Evolutionary conservation across 495 filamentous ascomycete species (phyloP), one percentile per base, ranked within the genome.

Genomic region (Penicillium crystallinum): DNA sequence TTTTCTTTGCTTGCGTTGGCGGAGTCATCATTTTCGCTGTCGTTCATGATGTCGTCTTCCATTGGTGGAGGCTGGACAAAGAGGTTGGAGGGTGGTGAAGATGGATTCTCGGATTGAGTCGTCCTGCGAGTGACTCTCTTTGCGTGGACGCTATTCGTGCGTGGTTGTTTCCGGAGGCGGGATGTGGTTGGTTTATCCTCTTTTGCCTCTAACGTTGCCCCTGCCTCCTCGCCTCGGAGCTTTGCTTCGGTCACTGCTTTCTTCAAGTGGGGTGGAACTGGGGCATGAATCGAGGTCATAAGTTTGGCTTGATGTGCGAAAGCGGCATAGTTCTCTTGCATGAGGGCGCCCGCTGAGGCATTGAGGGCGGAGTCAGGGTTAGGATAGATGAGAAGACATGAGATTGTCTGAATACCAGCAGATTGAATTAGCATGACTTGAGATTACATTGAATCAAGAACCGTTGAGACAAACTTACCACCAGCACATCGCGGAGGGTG

Each of bases 321-420:
- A 3, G 71, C 74, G 11, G 72, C 74, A 52, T 81, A 88, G 51
- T 86, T 82, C 30, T 86, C 85, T 45, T 78, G 75, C 2, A 85
- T 72, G 43, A 88, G 57, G 15, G 76, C 72, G 4, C 85, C 84
- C 6, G 86, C 83, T 12, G 76, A 73, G 11, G 81, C 80, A 59
- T 89, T 89, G 36, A 89, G 72, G 10, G 85, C 82, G 31, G 83
- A 87, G 54, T 83, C 84, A 1, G 85, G 84, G 58, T 88, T 89
- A 6, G 85, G 85, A 42, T 85, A 76, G 44, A 89, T 84, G n/a
- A 89, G 72, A 31, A 89, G 74, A 66, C 85, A 89, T 4, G 77
- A 80, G 35, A 89, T 87, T 0, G 84, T 87, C 78, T 81, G 39
- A 23, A 17, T 36, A 21, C 14, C 39, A 30, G 6, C 2, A 27